These are phyloP conservation scores for Geosmithia putterillii DNA, from an alignment of 2,329 filamentous ascomycete species.

Conservation along the genomic window DNA sequence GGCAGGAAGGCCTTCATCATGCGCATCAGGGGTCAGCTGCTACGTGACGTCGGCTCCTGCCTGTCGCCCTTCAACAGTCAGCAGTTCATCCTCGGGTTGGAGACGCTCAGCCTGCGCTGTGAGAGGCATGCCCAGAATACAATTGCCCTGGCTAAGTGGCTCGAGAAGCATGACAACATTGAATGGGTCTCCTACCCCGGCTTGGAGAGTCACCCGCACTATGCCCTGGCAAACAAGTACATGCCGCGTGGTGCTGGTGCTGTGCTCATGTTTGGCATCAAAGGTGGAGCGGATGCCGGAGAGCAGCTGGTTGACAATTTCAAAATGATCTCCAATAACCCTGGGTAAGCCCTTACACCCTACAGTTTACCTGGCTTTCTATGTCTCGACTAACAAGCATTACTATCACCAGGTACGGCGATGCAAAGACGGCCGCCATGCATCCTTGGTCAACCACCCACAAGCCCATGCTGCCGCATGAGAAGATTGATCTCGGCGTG, in stretches of 20 bases:
- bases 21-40: slow-evolving; percentile 75
- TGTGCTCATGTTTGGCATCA: slow-evolving; percentile 86
- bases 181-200: slow-evolving; percentile 93
- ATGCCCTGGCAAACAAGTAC: slow-evolving; percentile 77
- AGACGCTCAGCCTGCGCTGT: slow-evolving; percentile 77
- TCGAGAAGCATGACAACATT: slow-evolving; percentile 74
- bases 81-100: slow-evolving; percentile 77
- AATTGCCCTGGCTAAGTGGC: slow-evolving; percentile 64
- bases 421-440: slow-evolving; percentile 88
- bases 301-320: slow-evolving; percentile 86
- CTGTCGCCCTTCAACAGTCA: slow-evolving; percentile 88
- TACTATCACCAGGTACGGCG: slow-evolving; percentile 84
- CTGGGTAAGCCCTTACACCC: no score
- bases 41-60: slow-evolving; percentile 72
- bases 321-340: slow-evolving; percentile 82
- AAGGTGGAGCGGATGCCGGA: slow-evolving; percentile 77
- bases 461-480: slow-evolving; percentile 76
- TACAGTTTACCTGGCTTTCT: no score
- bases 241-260: slow-evolving; percentile 76
- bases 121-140: slow-evolving; percentile 84
- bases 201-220: slow-evolving; percentile 67
- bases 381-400: no score
- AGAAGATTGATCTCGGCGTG: slow-evolving; percentile 69
- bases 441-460: slow-evolving; percentile 95
- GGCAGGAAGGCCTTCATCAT: slow-evolving; percentile 73